Base-by-base conservation (phyloP, 1,139 yeast species). In the Protomyces inouyei region DNA sequence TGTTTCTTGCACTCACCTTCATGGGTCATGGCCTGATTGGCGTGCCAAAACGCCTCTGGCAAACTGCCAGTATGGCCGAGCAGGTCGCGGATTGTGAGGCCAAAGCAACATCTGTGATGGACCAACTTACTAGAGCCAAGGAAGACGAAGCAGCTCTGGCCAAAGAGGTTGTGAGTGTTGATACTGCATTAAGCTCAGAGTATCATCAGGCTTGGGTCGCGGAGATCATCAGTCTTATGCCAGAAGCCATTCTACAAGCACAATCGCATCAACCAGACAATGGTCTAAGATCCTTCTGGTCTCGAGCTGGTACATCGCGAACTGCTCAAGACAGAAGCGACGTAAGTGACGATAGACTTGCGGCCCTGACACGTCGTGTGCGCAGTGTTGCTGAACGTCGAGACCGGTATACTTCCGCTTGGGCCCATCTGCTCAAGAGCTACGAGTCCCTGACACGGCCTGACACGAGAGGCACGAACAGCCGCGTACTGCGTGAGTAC, bases 1-100 rank as follows among this genome's bases (percentile, higher is more conserved):
- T 89, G 72, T 79, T 86, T 1, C 73, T 89, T 55, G 92, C 95
- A 0, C 78, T 88, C 37, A 88, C 95, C 95, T 77, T 89, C 64
- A 85, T 89, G 88, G 89, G 93, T 0, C 93, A 88, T 72, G 96
- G 96, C 0, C 75, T 88, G 64, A 83, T 87, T 28, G 80, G 82
- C 77, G 67, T 86, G 88, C 83, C 75, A 76, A 61, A 78, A 79
- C 64, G 84, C 87, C 9, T 74, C 76, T 60, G 77, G 80, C 28
- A 72, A 71, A 1, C 69, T 69, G 18, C 61, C 10, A 51, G 43
- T 12, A 23, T 45, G 18, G 73, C 76, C 35, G 73, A 83, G 40
- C 63, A 40, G 16, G 32, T 52, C n/a, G 77, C 81, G 57, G 72
- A 72, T 12, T 75, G 82, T 60, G 88, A 88, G 72, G 69, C 79